Base-by-base conservation (phyloP, 208 protist genomes). In the Trypanosoma scelopori region DNA sequence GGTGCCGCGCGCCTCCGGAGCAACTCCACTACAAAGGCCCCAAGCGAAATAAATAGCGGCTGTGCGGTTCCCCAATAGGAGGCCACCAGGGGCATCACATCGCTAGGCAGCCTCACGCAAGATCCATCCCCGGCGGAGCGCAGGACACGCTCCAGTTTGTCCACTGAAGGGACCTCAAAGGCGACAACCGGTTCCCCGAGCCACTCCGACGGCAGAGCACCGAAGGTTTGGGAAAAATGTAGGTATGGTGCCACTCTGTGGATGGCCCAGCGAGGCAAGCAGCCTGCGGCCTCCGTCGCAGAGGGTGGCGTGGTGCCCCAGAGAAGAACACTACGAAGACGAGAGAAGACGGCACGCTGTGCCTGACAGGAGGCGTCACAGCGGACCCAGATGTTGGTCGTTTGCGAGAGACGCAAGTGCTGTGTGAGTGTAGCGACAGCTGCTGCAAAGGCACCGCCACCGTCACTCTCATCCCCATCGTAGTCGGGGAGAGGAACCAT, bases 151-250 rank as follows among this genome's bases (percentile, higher is more conserved):
- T 57, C 53, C 22, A 89, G 20, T 11, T 75, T 59, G 45, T 67
- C 55, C n/a, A 73, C 67, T 5, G 55, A 37, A 3, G 84, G 85
- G 27, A 84, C 76, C 48, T 85, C 76, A 66, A 94, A 94, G 35
- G 70, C 78, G 5, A 79, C 75, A 28, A 92, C 78, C 16, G 87
- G 73, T 70, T 94, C 89, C 9, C 89, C 89, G n/a, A 94, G 64
- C 89, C 89, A 94, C 58, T 85, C 80, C 7, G 76, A 80, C 28
- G 84, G 74, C n/a, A 89, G 53, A 18, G 51, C 58, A 7, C 55
- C 72, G 61, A 73, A 64, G 28, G 65, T 71, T 15, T 70, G 18
- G 16, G 78, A 81, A 62, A 90, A 90, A 50, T 79, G 78, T 22
- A 93, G 65, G 35, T 85, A 71, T 35, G 79, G 71, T 61, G 67